phyloP scores from a whole-genome alignment of 2,329 filamentous ascomycete genomes.

The Magnaporthiopsis poae region DNA sequence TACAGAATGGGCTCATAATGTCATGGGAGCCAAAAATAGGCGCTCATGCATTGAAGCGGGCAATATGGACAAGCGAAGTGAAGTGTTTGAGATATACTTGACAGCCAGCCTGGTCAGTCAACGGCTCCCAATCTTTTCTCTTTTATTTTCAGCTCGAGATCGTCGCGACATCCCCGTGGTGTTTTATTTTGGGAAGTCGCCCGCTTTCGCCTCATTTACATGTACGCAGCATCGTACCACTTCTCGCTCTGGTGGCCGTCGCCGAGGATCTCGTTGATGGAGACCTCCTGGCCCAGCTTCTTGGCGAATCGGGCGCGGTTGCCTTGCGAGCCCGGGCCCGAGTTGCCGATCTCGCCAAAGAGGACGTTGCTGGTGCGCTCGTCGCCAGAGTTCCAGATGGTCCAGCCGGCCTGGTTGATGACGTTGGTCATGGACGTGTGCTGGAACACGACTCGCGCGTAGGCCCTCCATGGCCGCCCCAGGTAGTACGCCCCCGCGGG shows the following conservation, averaged over 20 bases:
- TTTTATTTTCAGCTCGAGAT: too few relatives aligned
- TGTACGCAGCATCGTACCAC: constrained; percentile 8
- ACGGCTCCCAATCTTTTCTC: too few relatives aligned
- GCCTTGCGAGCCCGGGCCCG: constrained; percentile 44
- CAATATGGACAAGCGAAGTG: too few relatives aligned
- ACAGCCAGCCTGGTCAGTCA: too few relatives aligned
- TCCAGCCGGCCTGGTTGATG: constrained; percentile 52
- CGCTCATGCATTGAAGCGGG: too few relatives aligned
- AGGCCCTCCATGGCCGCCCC: constrained; percentile 37
- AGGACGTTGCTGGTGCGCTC: constrained; percentile 25
- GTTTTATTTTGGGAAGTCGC: too few relatives aligned
- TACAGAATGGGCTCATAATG: too few relatives aligned
- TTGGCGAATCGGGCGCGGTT: constrained; percentile 36
- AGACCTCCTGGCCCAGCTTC: constrained; percentile 25
- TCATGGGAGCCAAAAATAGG: too few relatives aligned
- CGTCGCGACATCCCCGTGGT: too few relatives aligned
- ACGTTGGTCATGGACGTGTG: constrained; percentile 40
- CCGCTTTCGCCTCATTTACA: not conserved
- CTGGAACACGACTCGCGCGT: constrained; percentile 39
- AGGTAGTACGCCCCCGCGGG: constrained; percentile 33
- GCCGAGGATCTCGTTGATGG: constrained; percentile 22
- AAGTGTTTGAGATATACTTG: too few relatives aligned
- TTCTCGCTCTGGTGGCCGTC: constrained; percentile 16
- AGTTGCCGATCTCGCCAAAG: constrained; percentile 46
- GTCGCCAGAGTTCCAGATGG: constrained; percentile 23